Base-by-base conservation (phyloP, 2,329 filamentous ascomycete species). In the Alternaria alternata region DNA sequence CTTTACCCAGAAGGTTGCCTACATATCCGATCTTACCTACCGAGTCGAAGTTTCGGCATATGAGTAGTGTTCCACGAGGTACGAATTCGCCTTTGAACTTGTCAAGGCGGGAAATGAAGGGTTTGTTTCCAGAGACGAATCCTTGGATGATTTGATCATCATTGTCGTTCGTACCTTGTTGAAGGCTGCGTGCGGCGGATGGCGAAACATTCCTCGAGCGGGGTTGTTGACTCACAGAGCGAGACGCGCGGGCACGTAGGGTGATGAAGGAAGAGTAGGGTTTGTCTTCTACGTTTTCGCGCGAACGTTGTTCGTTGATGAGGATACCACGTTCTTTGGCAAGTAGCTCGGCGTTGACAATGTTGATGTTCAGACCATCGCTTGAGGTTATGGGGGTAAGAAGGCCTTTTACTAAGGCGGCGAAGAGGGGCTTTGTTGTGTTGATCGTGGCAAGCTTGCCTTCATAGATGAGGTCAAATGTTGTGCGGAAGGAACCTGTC, bases 11-110 rank as follows among this genome's bases (percentile, higher is more conserved):
- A 52, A 88, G 84, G 59, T 84, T 88, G 1, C 92, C 92, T 3
- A 95, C 91, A 38, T 88, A 87, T 2, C 92, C 92, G 74, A 95
- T 94, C 82, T 93, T 94, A 11, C 92, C 92, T 0, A 91, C 91
- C 64, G 89, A 85, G 72, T 95, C 91, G 70, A 91, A 93, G 79
- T 94, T 94, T 72, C 92, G 87, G 69, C 92, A 86, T 60, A 94
- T 89, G n/a, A 94, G 82, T 59, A 94, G 76, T 0, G 87, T 92
- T 0, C 91, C 91, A 60, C 90, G 86, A 0, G 91, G 91, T 11
- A 87, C 83, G 66, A 95, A 94, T 5, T 87, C 88, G 0, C 90
- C 90, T 39, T 85, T 87, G 80, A 94, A 95, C 1, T 89, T 85
- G 70, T 88, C 91, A 8, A 95, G 80, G 26, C 90, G 86, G 28